These are phyloP conservation scores for Neonectria coccinea DNA, from an alignment of 2,329 filamentous ascomycete genomes.

Conservation along the genomic window DNA sequence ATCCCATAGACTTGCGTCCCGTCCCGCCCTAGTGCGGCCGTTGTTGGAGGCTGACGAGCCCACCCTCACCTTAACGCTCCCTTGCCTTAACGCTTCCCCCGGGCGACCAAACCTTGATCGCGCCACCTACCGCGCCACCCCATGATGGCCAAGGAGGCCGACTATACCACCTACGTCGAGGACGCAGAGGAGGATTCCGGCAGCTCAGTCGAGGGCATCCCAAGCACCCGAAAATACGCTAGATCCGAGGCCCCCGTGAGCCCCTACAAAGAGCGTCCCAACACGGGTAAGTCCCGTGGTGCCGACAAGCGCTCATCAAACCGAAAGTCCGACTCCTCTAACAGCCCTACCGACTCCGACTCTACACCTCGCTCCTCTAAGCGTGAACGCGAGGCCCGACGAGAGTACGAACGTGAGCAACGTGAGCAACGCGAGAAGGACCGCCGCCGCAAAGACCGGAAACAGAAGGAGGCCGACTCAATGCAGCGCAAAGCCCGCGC, in stretches of 20 bases:
- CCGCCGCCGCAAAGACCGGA: conserved; percentile 46
- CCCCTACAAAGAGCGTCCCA: conserved; percentile 62
- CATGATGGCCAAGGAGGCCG: conserved; percentile 57
- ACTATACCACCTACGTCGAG: conserved; percentile 59
- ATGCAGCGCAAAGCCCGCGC: conserved; percentile 41
- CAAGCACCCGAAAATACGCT: conserved; percentile 59
- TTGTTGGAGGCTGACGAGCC: conserved; percentile 41
- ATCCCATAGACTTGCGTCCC: conserved; percentile 38
- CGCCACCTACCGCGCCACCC: conserved; percentile 34
- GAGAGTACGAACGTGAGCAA: conserved; percentile 46
- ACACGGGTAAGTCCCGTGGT: conserved; percentile 63
- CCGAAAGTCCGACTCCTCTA: conserved; percentile 54
- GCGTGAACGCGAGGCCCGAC: conserved; percentile 44
- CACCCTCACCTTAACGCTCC: conserved; percentile 38
- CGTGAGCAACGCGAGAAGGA: conserved; percentile 48
- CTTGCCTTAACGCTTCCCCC: conserved; percentile 38
- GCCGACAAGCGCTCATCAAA: conserved; percentile 50
- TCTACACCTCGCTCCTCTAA: conserved; percentile 55
- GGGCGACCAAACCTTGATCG: conserved; percentile 38
- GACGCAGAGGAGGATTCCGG: conserved; percentile 65
- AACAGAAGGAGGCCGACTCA: conserved; percentile 42
- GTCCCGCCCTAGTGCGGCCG: conserved; percentile 48
- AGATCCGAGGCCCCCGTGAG: conserved; percentile 57
- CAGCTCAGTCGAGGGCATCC: conserved; percentile 55
- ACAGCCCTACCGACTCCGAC: conserved; percentile 57